Base-by-base conservation (phyloP, 1,139 yeast species). In the Yamadazyma triangularis region DNA sequence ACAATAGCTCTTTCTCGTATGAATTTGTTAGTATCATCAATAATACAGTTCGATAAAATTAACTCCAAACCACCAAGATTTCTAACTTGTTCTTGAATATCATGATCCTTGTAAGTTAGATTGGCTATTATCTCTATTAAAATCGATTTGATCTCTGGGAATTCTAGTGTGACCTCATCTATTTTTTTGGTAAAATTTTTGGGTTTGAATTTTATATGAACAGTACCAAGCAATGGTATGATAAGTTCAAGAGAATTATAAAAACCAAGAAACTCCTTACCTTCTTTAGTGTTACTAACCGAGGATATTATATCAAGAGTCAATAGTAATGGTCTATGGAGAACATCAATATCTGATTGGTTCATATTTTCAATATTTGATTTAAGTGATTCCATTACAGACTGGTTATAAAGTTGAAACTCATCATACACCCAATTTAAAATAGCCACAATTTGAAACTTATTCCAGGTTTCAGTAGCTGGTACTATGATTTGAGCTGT, bases 21-120 rank as follows among this genome's bases (percentile, higher is more conserved):
- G 48, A 70, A 88, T 0, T 97, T 97, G 47, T 91, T 93, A 48
- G 83, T 78, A 30, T 79, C 81, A 53, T 91, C 98, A 28, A 91
- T 79, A 24, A 82, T 73, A 58, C 96, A 88, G 44, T 80, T 84
- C 2, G 93, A 84, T 15, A 91, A 60, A 0, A 89, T 68, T 13
- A 86, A 56, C 33, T 78, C 83, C 8, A 91, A 54, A 0, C 89
- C 95, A 31, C 82, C 86, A 1, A 66, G 47, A 23, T 71, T 71
- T 27, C 96, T 65, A 15, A 85, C 66, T 28, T 60, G 51, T 38
- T 89, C 91, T 50, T 89, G 96, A 2, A 75, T 70, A 3, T 61
- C 62, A 31, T 57, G 60, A 30, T 78, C 70, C 2, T 69, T 64
- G 39, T 69, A 70, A 0, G 72, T 64, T 31, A 87, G 53, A 32